Percentiles rank a stretch among this genome's conserved stretches.
Evolutionary conservation across 345 rosid species (phyloP).

Genomic region (Brassica juncea): DNA sequence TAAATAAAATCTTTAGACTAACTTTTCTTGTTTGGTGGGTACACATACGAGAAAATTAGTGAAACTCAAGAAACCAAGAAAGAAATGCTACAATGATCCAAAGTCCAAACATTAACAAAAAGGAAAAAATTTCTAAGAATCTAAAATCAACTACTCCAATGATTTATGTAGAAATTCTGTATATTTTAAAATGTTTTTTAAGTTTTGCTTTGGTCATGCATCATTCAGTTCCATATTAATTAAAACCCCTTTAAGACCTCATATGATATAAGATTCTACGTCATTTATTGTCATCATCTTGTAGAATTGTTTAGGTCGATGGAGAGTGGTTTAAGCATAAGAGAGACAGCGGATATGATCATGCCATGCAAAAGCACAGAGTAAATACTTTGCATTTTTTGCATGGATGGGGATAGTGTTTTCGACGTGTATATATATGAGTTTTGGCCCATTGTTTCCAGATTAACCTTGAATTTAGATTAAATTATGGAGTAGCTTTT

Average conservation of each 20-base stretch:
- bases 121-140: neutral
- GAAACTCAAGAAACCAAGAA: conserved; percentile 33
- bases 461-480: neutral
- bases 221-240: conserved; percentile 1
- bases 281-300: conserved; percentile 1
- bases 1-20: conserved; percentile 35
- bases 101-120: conserved; percentile 4
- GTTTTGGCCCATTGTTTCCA: neutral
- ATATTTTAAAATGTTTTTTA: conserved; percentile 9
- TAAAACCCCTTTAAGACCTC: neutral
- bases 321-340: too few species aligned
- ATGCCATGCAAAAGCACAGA: too few species aligned
- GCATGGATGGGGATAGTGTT: neutral
- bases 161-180: conserved; percentile 16
- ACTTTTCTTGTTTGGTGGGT: conserved; percentile 42
- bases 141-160: conserved; percentile 13
- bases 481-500: neutral
- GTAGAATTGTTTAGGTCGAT: neutral
- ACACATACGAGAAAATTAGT: conserved; percentile 37
- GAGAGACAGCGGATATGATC: too few species aligned
- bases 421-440: too few species aligned
- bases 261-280: neutral
- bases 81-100: conserved; percentile 14
- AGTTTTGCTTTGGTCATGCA: neutral
- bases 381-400: too few species aligned